These are phyloP conservation scores for Bathelium albidoporum DNA, from an alignment of 495 filamentous ascomycete genomes.

Conservation along the genomic window DNA sequence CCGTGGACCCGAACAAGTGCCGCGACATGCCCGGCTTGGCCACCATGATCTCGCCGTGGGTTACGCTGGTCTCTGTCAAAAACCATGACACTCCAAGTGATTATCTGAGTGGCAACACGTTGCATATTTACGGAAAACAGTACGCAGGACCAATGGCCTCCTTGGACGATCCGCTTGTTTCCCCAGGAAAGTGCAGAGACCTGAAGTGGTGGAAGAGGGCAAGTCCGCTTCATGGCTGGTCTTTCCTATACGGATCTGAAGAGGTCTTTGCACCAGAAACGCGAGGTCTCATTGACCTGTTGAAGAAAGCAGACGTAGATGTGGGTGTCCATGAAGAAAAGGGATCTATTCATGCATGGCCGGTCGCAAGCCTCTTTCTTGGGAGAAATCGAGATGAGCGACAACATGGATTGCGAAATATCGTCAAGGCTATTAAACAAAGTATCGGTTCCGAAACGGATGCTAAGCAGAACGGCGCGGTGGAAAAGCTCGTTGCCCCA, in stretches of 20 bases:
- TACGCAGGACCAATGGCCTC: conserved; percentile 45
- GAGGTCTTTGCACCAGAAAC: conserved; percentile 62
- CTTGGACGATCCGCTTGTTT: conserved; percentile 46
- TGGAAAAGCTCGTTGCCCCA: background rate
- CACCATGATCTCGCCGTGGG: conserved; percentile 46
- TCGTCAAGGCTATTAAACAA: conserved; percentile 40
- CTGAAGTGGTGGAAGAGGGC: conserved; percentile 51
- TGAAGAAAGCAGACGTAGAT: conserved; percentile 37
- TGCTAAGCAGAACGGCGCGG: background rate
- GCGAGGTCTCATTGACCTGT: conserved; percentile 37
- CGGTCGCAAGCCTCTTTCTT: conserved; percentile 60
- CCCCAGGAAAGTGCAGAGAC: conserved; percentile 58
- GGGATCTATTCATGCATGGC: conserved; percentile 69
- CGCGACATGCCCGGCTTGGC: conserved; percentile 48
- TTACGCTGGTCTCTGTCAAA: conserved; percentile 44
- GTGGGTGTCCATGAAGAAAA: conserved; percentile 42
- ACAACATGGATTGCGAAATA: conserved; percentile 44
- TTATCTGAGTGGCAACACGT: conserved; percentile 44
- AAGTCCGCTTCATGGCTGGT: conserved; percentile 47
- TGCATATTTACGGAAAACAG: conserved; percentile 53
- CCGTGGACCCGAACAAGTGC: conserved; percentile 27
- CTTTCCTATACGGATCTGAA: conserved; percentile 57
- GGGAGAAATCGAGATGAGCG: conserved; percentile 44
- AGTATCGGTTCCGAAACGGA: background rate
- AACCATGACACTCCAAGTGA: conserved; percentile 51